Base-by-base conservation (phyloP, 495 filamentous ascomycete genomes). In the Penicillium cosmopolitanum region DNA sequence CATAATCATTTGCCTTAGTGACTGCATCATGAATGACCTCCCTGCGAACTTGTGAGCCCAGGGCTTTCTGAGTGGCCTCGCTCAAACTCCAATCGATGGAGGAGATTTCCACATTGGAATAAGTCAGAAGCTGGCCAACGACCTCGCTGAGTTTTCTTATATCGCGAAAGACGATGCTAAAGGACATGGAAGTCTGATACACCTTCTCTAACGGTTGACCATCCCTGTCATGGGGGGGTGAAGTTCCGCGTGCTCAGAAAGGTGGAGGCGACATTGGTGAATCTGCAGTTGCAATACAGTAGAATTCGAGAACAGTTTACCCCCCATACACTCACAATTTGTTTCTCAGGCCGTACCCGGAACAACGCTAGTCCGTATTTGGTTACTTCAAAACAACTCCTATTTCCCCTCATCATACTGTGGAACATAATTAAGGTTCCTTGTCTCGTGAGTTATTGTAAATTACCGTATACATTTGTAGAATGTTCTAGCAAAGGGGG, bases 51-150 rank as follows among this genome's bases (percentile, higher is more conserved):
- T 63, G 23, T 1, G 57, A 59, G 21, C 35, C 50, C 18, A 71
- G 23, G 5, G 25, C 28, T 21, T 58, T 56, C 19, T 61, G 16
- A 1, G 68, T 68, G 5, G 38, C 60, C 2, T 71, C 63, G 5
- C 60, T 71, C 44, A 71, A 55, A 23, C 50, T 46, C 68, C 68
- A 71, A 4, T 64, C 52, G 5, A 71, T 64, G 0, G 61, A 58
- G 5, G 57, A 31, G 19, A 71, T 62, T 16, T 68, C 66, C 7
- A 68, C 55, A n/a, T 61, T 62, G 7, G 59, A 53, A 18, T 60
- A 48, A 0, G 18, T 25, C 2, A 62, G 11, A 10, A 71, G 46
- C 28, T 52, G 35, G 2, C 54, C 59, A 3, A 60, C 38, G 0
- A 66, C 57, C 15, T 68, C 34, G 16, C 61, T 59, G 8, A 71